Percentiles rank a stretch among this genome's conserved stretches.
Conservation (phyloP, 768 basidiomycete genomes). For the Suillus tomentosus region DNA sequence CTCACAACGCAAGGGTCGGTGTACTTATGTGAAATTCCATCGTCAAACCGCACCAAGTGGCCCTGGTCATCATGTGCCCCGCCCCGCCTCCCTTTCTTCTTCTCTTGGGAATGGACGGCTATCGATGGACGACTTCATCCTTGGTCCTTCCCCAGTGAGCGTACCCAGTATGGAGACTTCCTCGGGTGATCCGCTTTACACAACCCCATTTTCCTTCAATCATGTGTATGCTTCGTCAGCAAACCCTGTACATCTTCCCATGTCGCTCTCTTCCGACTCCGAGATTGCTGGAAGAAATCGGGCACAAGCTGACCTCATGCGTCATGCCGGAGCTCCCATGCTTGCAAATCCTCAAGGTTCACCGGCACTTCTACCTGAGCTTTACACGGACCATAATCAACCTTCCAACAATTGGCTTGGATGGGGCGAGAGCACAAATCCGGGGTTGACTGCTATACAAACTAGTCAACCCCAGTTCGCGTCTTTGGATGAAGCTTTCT, state of each 20-base stretch:
- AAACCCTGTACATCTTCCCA: constrained; percentile 25
- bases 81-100: constrained; percentile 36
- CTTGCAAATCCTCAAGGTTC: constrained; percentile 14
- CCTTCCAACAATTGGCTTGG: constrained; percentile 26
- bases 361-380: constrained; percentile 12
- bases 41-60: constrained; percentile 79
- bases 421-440: constrained; percentile 28
- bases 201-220: constrained; percentile 35
- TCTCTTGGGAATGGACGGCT: constrained; percentile 28
- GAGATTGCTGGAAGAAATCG: constrained; percentile 53
- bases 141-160: constrained; percentile 39
- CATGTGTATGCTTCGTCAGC: constrained; percentile 21
- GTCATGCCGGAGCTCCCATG: constrained; percentile 30
- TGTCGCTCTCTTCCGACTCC: constrained; percentile 24
- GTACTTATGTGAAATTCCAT: constrained; percentile 83
- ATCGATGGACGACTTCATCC: constrained; percentile 44
- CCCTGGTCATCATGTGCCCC: constrained; percentile 59
- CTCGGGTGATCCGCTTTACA: constrained; percentile 31
- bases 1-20: constrained; percentile 64
- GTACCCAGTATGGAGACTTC: constrained; percentile 31
- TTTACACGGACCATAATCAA: constrained; percentile 22
- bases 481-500: constrained; percentile 31
- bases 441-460: neutral
- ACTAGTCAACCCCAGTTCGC: constrained; percentile 18
- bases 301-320: constrained; percentile 45